Evolutionary conservation across 768 basidiomycete species (phyloP).

Genomic region (Mycena sanguinolenta): DNA sequence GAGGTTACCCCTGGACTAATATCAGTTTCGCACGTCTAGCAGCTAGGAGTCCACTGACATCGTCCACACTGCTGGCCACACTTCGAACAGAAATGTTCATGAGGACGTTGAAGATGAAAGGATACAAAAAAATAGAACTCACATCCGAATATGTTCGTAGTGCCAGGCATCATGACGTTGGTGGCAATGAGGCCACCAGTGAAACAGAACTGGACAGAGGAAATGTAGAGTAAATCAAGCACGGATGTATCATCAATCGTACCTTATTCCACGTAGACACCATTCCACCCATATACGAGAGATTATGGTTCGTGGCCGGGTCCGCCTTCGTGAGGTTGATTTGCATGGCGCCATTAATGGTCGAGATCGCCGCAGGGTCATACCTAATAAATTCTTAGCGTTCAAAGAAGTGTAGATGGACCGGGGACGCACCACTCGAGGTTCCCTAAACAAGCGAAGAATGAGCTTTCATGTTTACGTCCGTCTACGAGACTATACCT

Average conservation of each 20-base stretch:
- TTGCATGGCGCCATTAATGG: conserved; percentile 75
- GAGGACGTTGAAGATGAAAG: too few species aligned
- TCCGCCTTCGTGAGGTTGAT: conserved; percentile 72
- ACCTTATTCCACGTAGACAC: conserved; percentile 57
- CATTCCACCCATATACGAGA: conserved; percentile 67
- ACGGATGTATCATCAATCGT: too few species aligned
- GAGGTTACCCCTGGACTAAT: conserved; percentile 27
- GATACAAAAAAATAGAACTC: too few species aligned
- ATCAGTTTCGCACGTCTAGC: too few species aligned
- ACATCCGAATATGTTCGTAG: conserved; percentile 45
- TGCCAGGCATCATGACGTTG: conserved; percentile 55
- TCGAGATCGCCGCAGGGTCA: conserved; percentile 75
- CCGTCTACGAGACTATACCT: too few species aligned
- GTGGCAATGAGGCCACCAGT: conserved; percentile 80
- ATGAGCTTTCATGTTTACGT: too few species aligned
- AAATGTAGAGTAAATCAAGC: conserved; percentile 60
- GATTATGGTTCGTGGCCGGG: conserved; percentile 66
- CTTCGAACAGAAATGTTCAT: too few species aligned
- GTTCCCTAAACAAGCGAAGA: too few species aligned
- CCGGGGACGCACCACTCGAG: too few species aligned
- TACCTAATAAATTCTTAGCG: too few species aligned
- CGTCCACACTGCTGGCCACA: conserved; percentile 28
- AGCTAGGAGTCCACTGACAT: conserved; percentile 38
- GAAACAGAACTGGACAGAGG: conserved; percentile 72
- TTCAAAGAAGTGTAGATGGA: too few species aligned